Percentiles rank a stretch among this genome's conserved stretches.
These are phyloP conservation scores for Glycyrrhiza uralensis DNA, from an alignment of 306 rosid species.

Conservation along the genomic window DNA sequence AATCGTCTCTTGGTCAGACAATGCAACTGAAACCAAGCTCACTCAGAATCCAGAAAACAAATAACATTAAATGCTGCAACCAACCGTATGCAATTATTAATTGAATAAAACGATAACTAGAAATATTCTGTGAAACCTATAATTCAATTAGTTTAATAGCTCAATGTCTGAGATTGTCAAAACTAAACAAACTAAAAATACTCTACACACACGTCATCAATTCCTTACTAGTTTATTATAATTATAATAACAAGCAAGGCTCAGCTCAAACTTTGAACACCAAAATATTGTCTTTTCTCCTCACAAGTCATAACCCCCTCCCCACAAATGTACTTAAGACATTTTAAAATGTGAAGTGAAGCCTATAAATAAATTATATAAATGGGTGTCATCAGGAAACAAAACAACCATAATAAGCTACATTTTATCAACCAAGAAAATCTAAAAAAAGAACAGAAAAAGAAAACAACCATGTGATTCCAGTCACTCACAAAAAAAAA, in stretches of 20 bases:
- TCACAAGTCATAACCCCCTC: not conserved
- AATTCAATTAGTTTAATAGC: not conserved
- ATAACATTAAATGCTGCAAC: not conserved
- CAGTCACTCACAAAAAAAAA: not conserved
- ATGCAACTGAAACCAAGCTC: not conserved
- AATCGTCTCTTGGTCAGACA: not conserved
- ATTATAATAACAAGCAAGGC: not conserved
- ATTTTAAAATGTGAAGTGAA: not conserved
- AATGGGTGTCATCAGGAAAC: not conserved
- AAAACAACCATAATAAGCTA: not conserved
- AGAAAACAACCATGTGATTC: not conserved
- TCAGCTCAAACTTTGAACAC: not conserved
- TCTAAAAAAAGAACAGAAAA: not conserved
- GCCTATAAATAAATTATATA: not conserved
- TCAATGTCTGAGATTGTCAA: not conserved
- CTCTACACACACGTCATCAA: not conserved
- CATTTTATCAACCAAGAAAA: not conserved
- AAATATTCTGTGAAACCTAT: not conserved
- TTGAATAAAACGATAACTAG: not conserved
- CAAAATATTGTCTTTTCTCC: not conserved
- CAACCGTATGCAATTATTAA: not conserved
- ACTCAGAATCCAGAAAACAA: constrained; percentile 2
- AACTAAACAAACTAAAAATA: not conserved
- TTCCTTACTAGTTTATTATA: not conserved
- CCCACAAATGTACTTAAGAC: not conserved